These are phyloP conservation scores for Cercophora sp. DNA, from an alignment of 495 filamentous ascomycete species.

Conservation along the genomic window DNA sequence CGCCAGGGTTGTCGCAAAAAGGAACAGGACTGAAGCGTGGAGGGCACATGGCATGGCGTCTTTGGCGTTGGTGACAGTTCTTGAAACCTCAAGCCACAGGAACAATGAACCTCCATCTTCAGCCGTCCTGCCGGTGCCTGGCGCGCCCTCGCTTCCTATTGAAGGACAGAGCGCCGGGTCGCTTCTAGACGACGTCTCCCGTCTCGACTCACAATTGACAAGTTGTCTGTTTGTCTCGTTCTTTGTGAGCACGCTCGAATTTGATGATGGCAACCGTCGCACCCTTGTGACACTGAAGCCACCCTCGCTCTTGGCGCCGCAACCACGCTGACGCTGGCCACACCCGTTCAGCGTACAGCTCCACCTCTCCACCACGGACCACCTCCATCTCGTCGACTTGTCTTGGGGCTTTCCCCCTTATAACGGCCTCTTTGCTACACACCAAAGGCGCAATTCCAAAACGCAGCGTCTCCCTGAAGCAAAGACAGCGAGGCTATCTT, in stretches of 20 bases:
- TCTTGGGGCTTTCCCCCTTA: slow-evolving; percentile 5
- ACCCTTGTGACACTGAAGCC: not conserved
- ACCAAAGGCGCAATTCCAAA: slow-evolving; percentile 6
- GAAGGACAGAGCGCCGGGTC: no score
- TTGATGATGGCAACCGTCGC: not conserved
- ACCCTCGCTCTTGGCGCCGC: not conserved
- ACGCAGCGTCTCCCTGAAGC: not conserved
- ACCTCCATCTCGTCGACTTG: slow-evolving; percentile 8
- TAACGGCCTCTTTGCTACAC: slow-evolving; percentile 2
- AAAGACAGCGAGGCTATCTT: no score
- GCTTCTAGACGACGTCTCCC: no score
- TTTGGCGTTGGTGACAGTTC: not conserved
- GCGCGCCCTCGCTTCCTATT: no score
- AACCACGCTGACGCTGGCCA: not conserved
- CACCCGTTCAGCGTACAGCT: not conserved
- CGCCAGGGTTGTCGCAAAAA: no score
- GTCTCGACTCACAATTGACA: no score
- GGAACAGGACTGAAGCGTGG: not conserved
- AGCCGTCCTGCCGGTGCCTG: not conserved
- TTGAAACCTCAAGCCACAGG: slow-evolving; percentile 10
- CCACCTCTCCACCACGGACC: slow-evolving; percentile 8
- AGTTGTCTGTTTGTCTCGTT: not conserved
- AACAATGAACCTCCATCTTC: not conserved
- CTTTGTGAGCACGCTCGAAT: not conserved
- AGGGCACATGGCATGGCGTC: slow-evolving; percentile 1